These are phyloP conservation scores for Hypomontagnella monticulosa DNA, from an alignment of 495 filamentous ascomycete genomes.

Conservation along the genomic window DNA sequence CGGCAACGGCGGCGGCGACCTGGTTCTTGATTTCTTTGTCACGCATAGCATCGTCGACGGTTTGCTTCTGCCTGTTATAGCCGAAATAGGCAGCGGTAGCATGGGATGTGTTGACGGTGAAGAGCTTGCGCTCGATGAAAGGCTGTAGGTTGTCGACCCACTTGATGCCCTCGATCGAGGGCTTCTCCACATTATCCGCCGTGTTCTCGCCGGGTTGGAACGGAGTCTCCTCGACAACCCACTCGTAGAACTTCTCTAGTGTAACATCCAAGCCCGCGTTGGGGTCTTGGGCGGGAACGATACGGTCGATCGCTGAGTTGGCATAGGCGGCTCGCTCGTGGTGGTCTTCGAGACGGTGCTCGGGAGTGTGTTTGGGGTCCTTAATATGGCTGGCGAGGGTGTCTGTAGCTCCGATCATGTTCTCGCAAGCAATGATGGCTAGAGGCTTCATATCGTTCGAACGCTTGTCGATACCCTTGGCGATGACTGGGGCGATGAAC, in stretches of 20 bases:
- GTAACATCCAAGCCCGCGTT: conserved; percentile 86
- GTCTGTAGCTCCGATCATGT: conserved; percentile 92
- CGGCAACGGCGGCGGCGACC: conserved; percentile 77
- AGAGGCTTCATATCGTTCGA: conserved; percentile 71
- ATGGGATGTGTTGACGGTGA: conserved; percentile 98
- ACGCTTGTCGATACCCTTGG: conserved; percentile 85
- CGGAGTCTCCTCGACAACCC: conserved; percentile 89
- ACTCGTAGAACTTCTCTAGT: conserved; percentile 98
- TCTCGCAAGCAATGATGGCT: conserved; percentile 97
- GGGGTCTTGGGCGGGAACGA: conserved; percentile 87
- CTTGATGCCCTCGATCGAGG: conserved; percentile 85
- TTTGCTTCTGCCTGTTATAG: conserved; percentile 80
- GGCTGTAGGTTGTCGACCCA: conserved; percentile 91
- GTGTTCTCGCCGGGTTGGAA: conserved; percentile 69
- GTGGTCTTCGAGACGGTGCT: conserved; percentile 66
- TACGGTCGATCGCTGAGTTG: conserved; percentile 97
- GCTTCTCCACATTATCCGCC: conserved; percentile 48
- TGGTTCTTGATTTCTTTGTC: conserved; percentile 71
- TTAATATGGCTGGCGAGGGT: conserved; percentile 83
- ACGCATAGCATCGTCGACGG: conserved; percentile 81
- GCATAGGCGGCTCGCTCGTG: conserved; percentile 80
- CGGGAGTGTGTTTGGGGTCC: conserved; percentile 69
- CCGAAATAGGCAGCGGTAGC: conserved; percentile 98
- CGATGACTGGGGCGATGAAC: conserved; percentile 93
- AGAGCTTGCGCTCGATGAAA: conserved; percentile 99